phyloP scores from a whole-genome alignment of 495 filamentous ascomycete species.

The Penicillium paradoxum region DNA sequence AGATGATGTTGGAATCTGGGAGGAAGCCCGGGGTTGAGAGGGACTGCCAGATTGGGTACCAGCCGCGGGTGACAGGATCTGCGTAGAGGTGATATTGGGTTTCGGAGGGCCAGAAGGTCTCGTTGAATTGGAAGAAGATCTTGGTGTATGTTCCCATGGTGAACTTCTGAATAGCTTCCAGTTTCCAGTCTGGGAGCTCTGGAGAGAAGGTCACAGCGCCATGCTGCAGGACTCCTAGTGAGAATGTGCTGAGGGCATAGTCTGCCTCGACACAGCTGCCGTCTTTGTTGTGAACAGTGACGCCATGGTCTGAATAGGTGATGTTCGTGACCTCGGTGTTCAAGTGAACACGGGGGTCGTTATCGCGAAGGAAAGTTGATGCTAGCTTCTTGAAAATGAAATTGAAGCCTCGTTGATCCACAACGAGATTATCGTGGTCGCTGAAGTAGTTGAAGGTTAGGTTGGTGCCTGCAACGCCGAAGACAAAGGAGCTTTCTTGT shows the following conservation, averaged over 20 bases:
- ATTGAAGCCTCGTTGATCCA: slow-evolving; percentile 64
- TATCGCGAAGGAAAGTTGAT: slow-evolving; percentile 49
- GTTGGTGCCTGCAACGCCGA: slow-evolving; percentile 43
- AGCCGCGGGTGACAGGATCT: slow-evolving; percentile 55
- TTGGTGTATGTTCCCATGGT: slow-evolving; percentile 76
- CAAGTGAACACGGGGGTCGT: slow-evolving; percentile 58
- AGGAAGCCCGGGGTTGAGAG: slow-evolving; percentile 56
- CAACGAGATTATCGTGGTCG: slow-evolving; percentile 63
- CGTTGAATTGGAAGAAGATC: slow-evolving; percentile 69
- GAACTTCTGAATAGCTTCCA: slow-evolving; percentile 59
- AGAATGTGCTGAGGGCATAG: slow-evolving; percentile 56
- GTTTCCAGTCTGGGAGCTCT: slow-evolving; percentile 62
- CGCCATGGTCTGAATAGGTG: slow-evolving; percentile 47
- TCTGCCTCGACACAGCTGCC: slow-evolving; percentile 59
- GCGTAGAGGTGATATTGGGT: slow-evolving; percentile 72
- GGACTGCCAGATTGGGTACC: slow-evolving; percentile 69
- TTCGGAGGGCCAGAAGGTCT: slow-evolving; percentile 66
- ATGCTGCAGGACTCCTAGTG: slow-evolving; percentile 66
- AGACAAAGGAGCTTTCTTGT: slow-evolving; percentile 44
- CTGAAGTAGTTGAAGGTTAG: slow-evolving; percentile 46
- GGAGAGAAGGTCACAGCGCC: slow-evolving; percentile 59
- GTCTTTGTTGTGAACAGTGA: slow-evolving; percentile 54
- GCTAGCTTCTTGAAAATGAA: slow-evolving; percentile 57
- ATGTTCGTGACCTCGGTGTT: slow-evolving; percentile 58
- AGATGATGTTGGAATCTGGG: slow-evolving; percentile 60